phyloP scores from a whole-genome alignment of 2,329 filamentous ascomycete genomes.

The Sporothrix brunneoviolacea region DNA sequence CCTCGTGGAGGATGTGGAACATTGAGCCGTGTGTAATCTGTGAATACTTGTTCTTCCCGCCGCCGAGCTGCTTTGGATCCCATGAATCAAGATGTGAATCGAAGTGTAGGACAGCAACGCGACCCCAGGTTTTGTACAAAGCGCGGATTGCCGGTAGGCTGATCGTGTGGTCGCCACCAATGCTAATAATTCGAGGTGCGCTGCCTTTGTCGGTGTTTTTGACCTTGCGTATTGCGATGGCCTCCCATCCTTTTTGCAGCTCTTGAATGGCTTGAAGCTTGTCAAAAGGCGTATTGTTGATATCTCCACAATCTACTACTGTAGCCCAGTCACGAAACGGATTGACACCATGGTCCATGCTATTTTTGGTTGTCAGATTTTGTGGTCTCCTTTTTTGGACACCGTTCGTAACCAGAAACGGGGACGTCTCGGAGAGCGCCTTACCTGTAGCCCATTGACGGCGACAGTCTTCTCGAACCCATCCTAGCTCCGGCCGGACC shows the following conservation, averaged over 20 bases:
- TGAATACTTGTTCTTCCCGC: slow-evolving; percentile 52
- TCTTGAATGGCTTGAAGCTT: slow-evolving; percentile 67
- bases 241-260: slow-evolving; percentile 52
- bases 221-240: not conserved
- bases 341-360: slow-evolving; percentile 34
- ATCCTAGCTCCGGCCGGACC: too few species aligned
- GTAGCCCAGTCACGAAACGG: slow-evolving; percentile 65
- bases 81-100: slow-evolving; percentile 58
- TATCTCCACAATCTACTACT: slow-evolving; percentile 73
- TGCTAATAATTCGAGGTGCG: slow-evolving; percentile 6
- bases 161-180: slow-evolving; percentile 14
- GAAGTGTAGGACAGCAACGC: slow-evolving; percentile 49
- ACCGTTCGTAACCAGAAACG: too few species aligned
- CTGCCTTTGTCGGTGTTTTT: not conserved
- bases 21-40: slow-evolving; percentile 55
- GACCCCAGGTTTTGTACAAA: slow-evolving; percentile 2
- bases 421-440: too few species aligned
- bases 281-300: slow-evolving; percentile 69
- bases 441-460: too few species aligned
- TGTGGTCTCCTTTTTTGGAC: too few species aligned
- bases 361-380: too few species aligned
- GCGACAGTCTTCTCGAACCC: too few species aligned
- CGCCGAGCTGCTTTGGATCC: slow-evolving; percentile 49
- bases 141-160: slow-evolving; percentile 10
- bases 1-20: slow-evolving; percentile 55